These are phyloP conservation scores for Phoma sp. DNA, from an alignment of 2,329 filamentous ascomycete species.

Conservation along the genomic window DNA sequence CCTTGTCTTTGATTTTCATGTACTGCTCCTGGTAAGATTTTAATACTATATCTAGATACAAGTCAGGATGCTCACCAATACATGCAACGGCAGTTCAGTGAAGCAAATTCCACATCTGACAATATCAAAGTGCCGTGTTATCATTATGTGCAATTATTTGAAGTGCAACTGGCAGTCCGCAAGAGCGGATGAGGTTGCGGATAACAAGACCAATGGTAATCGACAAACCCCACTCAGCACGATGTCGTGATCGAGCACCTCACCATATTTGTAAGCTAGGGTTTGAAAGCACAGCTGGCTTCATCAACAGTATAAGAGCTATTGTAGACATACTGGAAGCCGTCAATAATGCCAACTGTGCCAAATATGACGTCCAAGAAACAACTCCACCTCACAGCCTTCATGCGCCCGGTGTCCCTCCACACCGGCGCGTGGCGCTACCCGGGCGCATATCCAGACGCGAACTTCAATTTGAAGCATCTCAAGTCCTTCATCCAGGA, in stretches of 20 bases:
- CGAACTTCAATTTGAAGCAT: conserved; percentile 64
- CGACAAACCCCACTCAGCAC: conserved; percentile 1
- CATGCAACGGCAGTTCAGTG: neutral
- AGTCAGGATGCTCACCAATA: too few relatives aligned
- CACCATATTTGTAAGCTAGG: conserved; percentile 12
- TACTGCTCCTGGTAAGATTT: too few relatives aligned
- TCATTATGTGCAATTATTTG: conserved; percentile 1
- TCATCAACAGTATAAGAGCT: neutral
- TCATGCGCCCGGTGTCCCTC: conserved; percentile 64
- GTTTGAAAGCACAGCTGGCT: neutral
- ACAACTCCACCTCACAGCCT: conserved; percentile 58
- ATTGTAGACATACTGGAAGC: neutral
- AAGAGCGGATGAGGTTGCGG: neutral
- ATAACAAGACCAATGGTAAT: conserved; percentile 1
- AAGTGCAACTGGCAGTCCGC: conserved; percentile 1
- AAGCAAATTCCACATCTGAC: neutral
- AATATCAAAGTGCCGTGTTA: too few relatives aligned
- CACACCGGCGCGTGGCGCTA: conserved; percentile 65
- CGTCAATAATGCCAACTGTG: neutral
- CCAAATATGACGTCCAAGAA: conserved; percentile 16
- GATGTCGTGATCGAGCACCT: conserved; percentile 15
- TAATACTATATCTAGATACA: too few relatives aligned
- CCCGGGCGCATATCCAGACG: conserved; percentile 60
- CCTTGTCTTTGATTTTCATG: too few relatives aligned
- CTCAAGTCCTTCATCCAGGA: conserved; percentile 59